Evolutionary conservation across 306 rosid genomes (phyloP).

Genomic region (Rosa multiflora): DNA sequence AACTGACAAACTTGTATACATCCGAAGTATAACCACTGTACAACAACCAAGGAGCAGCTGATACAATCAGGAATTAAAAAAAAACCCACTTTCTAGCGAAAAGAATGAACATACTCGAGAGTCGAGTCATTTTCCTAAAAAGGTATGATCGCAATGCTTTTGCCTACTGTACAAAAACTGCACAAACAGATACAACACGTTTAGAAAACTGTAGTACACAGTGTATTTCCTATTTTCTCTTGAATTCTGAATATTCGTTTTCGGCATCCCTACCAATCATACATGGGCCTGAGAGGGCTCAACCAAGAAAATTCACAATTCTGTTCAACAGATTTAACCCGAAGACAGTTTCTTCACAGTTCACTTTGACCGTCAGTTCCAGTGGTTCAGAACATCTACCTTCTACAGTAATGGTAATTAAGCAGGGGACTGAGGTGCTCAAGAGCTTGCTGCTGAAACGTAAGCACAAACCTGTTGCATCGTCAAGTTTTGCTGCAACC

Average conservation of each 20-base stretch:
- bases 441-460: slow-evolving; percentile 80
- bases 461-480: slow-evolving; percentile 88
- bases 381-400: slow-evolving; percentile 92
- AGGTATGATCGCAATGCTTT: not conserved
- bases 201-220: not conserved
- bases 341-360: slow-evolving; percentile 94
- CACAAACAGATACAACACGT: not conserved
- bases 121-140: not conserved
- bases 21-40: not conserved
- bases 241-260: slow-evolving; percentile 26
- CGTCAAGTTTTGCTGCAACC: slow-evolving; percentile 62
- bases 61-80: not conserved
- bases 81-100: not conserved
- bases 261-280: slow-evolving; percentile 26
- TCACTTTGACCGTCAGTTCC: slow-evolving; percentile 62
- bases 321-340: slow-evolving; percentile 90
- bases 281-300: slow-evolving; percentile 47
- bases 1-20: not conserved
- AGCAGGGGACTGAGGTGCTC: slow-evolving; percentile 76
- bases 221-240: slow-evolving; percentile 2
- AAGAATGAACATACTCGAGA: not conserved
- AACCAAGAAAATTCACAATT: slow-evolving; percentile 62
- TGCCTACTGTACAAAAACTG: not conserved
- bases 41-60: not conserved
- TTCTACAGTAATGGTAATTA: slow-evolving; percentile 64